Evolutionary conservation across 1,284 basidiomycete genomes (phyloP), one percentile per base, ranked within the genome.

Genomic region (Pseudozyma tsukubaensis): DNA sequence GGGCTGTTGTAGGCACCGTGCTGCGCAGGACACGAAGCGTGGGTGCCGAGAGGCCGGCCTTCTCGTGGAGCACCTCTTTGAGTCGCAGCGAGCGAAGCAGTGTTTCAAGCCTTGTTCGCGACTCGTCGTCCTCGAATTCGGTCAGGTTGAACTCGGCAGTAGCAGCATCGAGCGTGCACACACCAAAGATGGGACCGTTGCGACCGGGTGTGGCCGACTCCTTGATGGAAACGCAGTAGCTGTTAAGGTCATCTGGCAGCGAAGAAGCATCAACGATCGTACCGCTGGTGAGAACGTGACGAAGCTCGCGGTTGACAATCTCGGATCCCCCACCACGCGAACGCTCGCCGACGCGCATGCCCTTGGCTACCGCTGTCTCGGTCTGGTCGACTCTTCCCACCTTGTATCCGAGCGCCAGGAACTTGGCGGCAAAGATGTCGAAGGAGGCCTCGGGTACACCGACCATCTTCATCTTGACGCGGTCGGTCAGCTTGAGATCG

Each of bases 391-490:
- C 97, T 14, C 94, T 90, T 16, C 97, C 97, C 60, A 99, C 86
- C 86, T 98, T 97, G 87, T 97, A 94, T 0, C 95, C 94, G 88
- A 85, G 80, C 2, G 82, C 86, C 3, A 86, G 81, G 77, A 88
- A 87, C 65, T 88, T 88, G 16, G 86, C 76, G 18, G 82, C 79
- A 57, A 81, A 83, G 59, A 79, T 69, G 39, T 96, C 94, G 85
- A 99, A 97, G 1, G 91, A 91, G 85, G 90, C 90, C 84, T 99
- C 97, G 0, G 97, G 97, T 5, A 99, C 96, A 44, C 97, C 95
- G 65, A 97, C 94, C 93, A 83, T 83, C 59, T 92, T 95, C 97
- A 99, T 99, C 86, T 98, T 99, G 60, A 97, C 95, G 59, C 93
- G 87, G 50, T 91, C 89, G 1, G 94, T 95, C 40, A 95, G 87